Base-by-base conservation (phyloP, 306 rosid genomes). In the Styphnolobium japonicum region DNA sequence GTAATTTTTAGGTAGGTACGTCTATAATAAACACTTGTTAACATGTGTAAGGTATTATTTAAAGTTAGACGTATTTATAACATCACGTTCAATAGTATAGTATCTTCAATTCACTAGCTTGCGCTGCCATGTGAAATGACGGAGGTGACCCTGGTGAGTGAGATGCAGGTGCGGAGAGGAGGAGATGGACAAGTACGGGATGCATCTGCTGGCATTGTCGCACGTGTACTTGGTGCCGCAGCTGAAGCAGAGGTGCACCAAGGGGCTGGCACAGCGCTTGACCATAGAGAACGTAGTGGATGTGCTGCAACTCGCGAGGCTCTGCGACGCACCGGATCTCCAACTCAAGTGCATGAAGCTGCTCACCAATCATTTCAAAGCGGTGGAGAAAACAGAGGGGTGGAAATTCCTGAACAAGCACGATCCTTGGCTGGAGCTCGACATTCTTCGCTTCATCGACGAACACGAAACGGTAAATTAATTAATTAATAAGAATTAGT, bases 241-340 rank as follows among this genome's bases (percentile, higher is more conserved):
- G 58, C 86, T 95, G 89, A 95, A 95, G 75, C 92, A 83, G 80
- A 78, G 71, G 6, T 93, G 97, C 83, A 75, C 61, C 25, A 95
- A 88, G 85, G 92, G 81, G 2, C 53, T 95, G 29, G 77, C 68
- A 2, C 85, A 86, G 51, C 86, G 96, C 63, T 80, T 95, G 75
- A 85, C 90, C 22, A 61, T 63, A 1, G 98, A 93, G 16, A 91
- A 88, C 83, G 98, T 91, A 45, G 97, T 95, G 78, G 99, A 95
- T 36, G 77, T 93, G 37, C 90, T 95, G 14, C 98, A 95, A 77
- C 90, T 95, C 15, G 97, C 98, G 0, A 87, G 89, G 68, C 89
- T 95, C 87, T 95, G 97, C 83, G 95, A 95, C 34, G 96, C 99
- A 11, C 91, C 97, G 8, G 94, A 95, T 93, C 99, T 95, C 31